Evolutionary conservation across 2,329 filamentous ascomycete genomes (phyloP).

Genomic region (Fusarium decemcellulare): DNA sequence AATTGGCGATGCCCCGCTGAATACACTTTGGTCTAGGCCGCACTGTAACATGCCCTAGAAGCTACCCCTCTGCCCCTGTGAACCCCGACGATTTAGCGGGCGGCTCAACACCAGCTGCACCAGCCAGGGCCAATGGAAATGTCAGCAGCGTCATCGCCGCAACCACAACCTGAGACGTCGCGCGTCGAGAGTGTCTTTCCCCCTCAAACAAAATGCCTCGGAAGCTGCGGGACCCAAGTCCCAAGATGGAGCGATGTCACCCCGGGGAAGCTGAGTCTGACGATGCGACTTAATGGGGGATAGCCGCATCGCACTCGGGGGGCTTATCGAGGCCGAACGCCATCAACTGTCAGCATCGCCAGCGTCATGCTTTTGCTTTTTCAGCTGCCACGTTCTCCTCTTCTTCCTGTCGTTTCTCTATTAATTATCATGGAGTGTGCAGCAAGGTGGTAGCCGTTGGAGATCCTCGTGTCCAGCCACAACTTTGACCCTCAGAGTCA

Average conservation of each 20-base stretch:
- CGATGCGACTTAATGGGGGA: too few relatives aligned
- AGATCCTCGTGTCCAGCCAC: too few relatives aligned
- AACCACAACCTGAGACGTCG: conserved; percentile 26
- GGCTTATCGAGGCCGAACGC: not conserved
- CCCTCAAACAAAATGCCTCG: conserved; percentile 5
- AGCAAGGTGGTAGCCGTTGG: too few relatives aligned
- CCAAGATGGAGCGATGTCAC: not conserved
- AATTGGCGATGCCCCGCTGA: not conserved
- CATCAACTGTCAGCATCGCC: not conserved
- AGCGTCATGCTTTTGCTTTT: too few relatives aligned
- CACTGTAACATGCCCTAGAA: too few relatives aligned
- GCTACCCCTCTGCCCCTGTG: conserved; percentile 7
- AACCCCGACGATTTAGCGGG: conserved; percentile 2
- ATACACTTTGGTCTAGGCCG: not conserved
- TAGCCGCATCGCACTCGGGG: too few relatives aligned
- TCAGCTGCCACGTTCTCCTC: too few relatives aligned
- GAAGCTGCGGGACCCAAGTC: not conserved
- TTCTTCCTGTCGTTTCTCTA: too few relatives aligned
- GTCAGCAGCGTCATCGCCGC: conserved; percentile 17
- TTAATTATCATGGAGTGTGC: too few relatives aligned
- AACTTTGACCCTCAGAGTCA: not conserved
- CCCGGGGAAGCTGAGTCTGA: not conserved
- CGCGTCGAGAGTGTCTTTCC: not conserved
- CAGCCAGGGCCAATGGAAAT: conserved; percentile 8
- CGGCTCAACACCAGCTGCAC: too few relatives aligned